A percentile compares a stretch with the other conserved stretches of the same genome.
phyloP scores from a whole-genome alignment of 176 grass and related monocot species.

The Oryza nivara region DNA sequence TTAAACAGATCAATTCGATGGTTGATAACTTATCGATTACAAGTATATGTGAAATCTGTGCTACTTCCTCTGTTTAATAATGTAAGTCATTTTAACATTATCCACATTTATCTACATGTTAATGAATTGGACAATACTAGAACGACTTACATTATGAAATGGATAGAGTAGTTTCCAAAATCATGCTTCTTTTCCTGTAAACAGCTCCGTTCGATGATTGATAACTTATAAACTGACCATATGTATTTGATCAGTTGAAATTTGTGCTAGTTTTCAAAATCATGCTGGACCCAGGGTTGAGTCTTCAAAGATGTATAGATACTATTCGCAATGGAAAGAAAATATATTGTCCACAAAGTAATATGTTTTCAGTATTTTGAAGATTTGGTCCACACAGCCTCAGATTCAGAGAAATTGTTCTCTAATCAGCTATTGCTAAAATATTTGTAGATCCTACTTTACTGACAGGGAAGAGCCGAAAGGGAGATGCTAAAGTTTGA shows the following conservation, averaged over 20 bases:
- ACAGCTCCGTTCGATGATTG: too few relatives aligned
- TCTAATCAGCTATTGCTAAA: background rate
- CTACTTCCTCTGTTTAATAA: too few relatives aligned
- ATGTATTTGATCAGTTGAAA: background rate
- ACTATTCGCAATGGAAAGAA: too few relatives aligned
- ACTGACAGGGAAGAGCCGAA: constrained; percentile 3
- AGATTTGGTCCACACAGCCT: background rate
- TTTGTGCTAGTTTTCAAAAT: background rate
- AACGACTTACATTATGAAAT: too few relatives aligned
- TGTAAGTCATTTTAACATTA: too few relatives aligned
- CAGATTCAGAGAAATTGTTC: background rate
- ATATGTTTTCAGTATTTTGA: background rate
- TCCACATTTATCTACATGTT: too few relatives aligned
- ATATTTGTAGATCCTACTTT: constrained; percentile 6
- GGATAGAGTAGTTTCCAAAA: too few relatives aligned
- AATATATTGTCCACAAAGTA: background rate
- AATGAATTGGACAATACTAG: too few relatives aligned
- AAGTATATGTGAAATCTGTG: too few relatives aligned
- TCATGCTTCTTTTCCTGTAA: too few relatives aligned
- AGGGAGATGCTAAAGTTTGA: constrained; percentile 19
- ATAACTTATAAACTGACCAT: too few relatives aligned
- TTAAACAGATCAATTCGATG: background rate
- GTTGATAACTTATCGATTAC: background rate
- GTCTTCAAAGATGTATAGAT: background rate
- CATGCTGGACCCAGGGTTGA: background rate